phyloP scores from a whole-genome alignment of 495 filamentous ascomycete species.

The Filosporella fistucella region DNA sequence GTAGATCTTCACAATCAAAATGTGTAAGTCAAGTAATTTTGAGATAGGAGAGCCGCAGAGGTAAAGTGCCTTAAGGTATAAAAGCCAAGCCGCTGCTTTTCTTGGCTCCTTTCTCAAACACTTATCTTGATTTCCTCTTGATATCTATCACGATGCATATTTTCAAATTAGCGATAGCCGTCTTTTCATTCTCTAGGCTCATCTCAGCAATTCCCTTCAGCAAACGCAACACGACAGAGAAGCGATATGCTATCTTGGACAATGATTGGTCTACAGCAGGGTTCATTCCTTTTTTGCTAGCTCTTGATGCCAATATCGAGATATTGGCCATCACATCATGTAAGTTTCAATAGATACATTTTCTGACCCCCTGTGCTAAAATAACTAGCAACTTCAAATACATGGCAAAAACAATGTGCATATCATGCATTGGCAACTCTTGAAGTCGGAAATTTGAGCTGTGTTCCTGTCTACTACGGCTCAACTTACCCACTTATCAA shows the following conservation, averaged over 20 bases:
- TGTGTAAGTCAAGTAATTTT: too few species aligned
- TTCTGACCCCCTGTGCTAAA: background rate
- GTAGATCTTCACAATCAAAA: too few species aligned
- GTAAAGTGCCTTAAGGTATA: too few species aligned
- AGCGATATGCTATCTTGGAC: slow-evolving; percentile 10
- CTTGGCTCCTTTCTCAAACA: too few species aligned
- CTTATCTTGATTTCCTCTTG: too few species aligned
- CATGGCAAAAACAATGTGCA: slow-evolving; percentile 10
- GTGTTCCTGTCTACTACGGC: slow-evolving; percentile 8
- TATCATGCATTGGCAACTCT: slow-evolving; percentile 10
- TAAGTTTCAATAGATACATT: background rate
- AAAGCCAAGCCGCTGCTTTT: too few species aligned
- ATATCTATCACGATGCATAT: too few species aligned
- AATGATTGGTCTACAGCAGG: slow-evolving; percentile 7
- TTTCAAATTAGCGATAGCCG: too few species aligned
- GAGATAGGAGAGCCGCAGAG: too few species aligned
- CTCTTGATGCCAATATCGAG: slow-evolving; percentile 7
- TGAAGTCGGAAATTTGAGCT: slow-evolving; percentile 9
- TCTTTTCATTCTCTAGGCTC: too few species aligned
- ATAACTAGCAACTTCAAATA: background rate
- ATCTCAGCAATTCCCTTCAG: too few species aligned
- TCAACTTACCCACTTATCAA: slow-evolving; percentile 10
- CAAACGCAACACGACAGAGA: background rate
- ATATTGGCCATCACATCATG: slow-evolving; percentile 4
- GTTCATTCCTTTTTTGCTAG: slow-evolving; percentile 6